Evolutionary conservation across 257 asterid genomes (phyloP), one percentile per base, ranked within the genome.

Genomic region (Echium plantagineum): DNA sequence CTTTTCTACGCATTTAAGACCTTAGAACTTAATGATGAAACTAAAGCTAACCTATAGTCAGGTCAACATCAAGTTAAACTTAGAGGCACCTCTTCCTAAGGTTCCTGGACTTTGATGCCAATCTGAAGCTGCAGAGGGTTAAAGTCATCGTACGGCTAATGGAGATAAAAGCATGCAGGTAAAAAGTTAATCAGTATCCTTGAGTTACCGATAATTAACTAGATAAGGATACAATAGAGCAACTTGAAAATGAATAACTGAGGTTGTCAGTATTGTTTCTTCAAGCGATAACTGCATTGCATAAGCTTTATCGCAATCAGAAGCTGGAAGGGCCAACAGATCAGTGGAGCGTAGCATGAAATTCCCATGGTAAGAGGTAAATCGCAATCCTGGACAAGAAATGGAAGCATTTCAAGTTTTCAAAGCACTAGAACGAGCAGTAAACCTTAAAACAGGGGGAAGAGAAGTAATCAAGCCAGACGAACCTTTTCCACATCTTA

Each of bases 401-500:
- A 16, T 46, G 51, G 51, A 32, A 18, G 48, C 21, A 66, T 56
- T 13, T 1, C 6, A 0, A 10, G 18, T 8, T n/a, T n/a, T n/a
- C n/a, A n/a, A 19, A 8, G 12, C 4, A 55, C 17, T 55, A 15
- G 15, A 21, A 13, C 56, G 10, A 52, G 0, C 6, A 5, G 5
- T 8, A 22, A 6, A 52, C n/a, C 22, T 52, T 0, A 5, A 52
- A 52, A 52, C 20, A 52, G 15, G 0, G n/a, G 56, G 4, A 52
- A 52, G 28, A 53, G 26, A 53, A 2, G 4, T n/a, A n/a, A n/a
- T n/a, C n/a, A 4, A 18, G 15, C 57, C 24, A 53, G 79, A n/a
- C n/a, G n/a, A n/a, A n/a, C 95, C 95, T 81, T 77, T 84, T 80
- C 94, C 94, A 66, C 95, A 83, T 80, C 94, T 76, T 71, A 84